phyloP scores from a whole-genome alignment of 1,284 basidiomycete species.

The Leccinum subrobustum region DNA sequence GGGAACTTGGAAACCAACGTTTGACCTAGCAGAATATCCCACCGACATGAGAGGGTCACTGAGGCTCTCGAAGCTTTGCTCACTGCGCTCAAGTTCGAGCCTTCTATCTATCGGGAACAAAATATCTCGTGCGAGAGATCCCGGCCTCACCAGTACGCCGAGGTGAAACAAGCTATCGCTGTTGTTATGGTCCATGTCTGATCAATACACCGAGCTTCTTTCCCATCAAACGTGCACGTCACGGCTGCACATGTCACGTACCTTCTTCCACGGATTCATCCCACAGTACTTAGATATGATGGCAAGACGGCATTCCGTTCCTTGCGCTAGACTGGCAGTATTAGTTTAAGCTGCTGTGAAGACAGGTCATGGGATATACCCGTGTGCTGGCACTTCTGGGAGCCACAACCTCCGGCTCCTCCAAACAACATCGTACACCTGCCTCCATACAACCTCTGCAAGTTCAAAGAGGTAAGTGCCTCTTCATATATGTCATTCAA shows the following conservation, averaged over 20 bases:
- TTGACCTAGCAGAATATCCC: constrained; percentile 6
- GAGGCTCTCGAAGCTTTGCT: neutral
- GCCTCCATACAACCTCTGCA: neutral
- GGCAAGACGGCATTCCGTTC: neutral
- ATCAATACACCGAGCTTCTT: neutral
- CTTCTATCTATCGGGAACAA: neutral
- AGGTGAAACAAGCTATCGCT: neutral
- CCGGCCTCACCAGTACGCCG: neutral
- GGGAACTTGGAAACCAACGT: constrained; percentile 5
- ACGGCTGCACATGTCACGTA: neutral
- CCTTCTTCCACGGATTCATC: neutral
- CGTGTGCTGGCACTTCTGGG: constrained; percentile 4
- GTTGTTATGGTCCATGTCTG: neutral
- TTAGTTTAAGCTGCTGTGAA: neutral
- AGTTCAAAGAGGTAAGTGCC: neutral
- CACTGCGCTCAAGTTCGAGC: neutral
- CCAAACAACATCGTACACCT: neutral
- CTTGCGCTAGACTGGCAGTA: neutral
- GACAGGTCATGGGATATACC: neutral
- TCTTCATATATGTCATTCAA: neutral
- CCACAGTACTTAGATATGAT: neutral
- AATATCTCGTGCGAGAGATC: neutral
- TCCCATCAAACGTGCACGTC: neutral
- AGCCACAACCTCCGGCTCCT: neutral
- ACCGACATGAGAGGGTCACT: constrained; percentile 1